phyloP scores from a whole-genome alignment of 306 rosid genomes.

The Medicago lupulina region DNA sequence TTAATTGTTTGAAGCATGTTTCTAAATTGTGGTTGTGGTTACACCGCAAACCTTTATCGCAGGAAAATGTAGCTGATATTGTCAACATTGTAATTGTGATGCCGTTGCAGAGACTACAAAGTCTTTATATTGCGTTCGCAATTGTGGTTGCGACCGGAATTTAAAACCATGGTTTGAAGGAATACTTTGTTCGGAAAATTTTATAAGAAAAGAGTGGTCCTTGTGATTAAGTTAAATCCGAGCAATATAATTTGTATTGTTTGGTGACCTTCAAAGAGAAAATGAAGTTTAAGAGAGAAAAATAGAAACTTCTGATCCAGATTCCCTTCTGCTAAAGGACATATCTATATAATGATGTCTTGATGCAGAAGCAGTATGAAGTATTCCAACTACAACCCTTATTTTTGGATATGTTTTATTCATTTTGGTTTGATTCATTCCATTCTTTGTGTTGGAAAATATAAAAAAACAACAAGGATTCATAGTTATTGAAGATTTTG shows the following conservation, averaged over 20 bases:
- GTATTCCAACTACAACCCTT: neutral
- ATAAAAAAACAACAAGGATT: neutral
- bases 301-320: neutral
- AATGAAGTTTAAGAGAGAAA: conserved; percentile 1
- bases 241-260: neutral
- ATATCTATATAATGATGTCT: neutral
- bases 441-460: neutral
- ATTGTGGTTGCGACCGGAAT: neutral
- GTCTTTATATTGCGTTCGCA: neutral
- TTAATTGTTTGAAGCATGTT: neutral
- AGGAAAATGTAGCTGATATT: neutral
- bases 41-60: neutral
- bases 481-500: neutral
- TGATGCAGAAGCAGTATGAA: neutral
- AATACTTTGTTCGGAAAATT: conserved; percentile 1
- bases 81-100: neutral
- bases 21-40: neutral
- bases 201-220: conserved; percentile 8
- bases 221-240: conserved; percentile 12
- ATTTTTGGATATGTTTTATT: neutral
- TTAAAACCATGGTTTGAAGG: neutral
- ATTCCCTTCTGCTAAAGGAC: neutral
- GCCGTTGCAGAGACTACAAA: neutral
- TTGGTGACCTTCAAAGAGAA: neutral
- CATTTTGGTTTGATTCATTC: conserved; percentile 1